Evolutionary conservation across 1,139 yeast genomes (phyloP).

Genomic region (Blastobotrys persicus): DNA sequence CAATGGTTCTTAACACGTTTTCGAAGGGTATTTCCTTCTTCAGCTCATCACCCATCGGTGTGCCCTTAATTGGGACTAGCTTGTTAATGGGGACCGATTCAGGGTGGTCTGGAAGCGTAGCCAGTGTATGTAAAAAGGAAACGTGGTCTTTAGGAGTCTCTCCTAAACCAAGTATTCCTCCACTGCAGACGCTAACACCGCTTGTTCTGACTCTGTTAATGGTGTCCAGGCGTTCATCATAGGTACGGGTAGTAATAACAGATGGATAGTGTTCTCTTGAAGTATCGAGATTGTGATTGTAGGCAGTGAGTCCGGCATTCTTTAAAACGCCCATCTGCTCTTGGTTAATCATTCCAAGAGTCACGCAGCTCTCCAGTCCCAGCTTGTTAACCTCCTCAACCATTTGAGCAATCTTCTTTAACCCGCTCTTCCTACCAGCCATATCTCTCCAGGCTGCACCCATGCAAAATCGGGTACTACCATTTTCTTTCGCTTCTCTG

Average conservation of each 20-base stretch:
- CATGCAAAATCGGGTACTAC: slow-evolving; percentile 77
- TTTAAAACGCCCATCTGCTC: slow-evolving; percentile 59
- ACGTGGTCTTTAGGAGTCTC: slow-evolving; percentile 71
- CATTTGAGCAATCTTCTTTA: slow-evolving; percentile 64
- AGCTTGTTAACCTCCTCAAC: slow-evolving; percentile 61
- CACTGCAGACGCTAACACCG: slow-evolving; percentile 72
- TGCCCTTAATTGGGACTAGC: slow-evolving; percentile 75
- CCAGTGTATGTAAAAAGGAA: slow-evolving; percentile 62
- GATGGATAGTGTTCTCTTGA: slow-evolving; percentile 74
- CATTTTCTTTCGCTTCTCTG: slow-evolving; percentile 60
- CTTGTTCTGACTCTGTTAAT: slow-evolving; percentile 61
- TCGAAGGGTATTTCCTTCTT: slow-evolving; percentile 50
- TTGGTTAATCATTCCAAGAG: slow-evolving; percentile 70
- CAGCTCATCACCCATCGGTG: slow-evolving; percentile 59
- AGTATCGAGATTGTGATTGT: slow-evolving; percentile 78
- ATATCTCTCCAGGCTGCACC: slow-evolving; percentile 90
- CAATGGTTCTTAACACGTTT: slow-evolving; percentile 62
- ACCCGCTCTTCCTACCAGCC: slow-evolving; percentile 70
- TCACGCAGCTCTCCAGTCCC: slow-evolving; percentile 76
- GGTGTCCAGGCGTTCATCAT: slow-evolving; percentile 67
- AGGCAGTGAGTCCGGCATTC: slow-evolving; percentile 75
- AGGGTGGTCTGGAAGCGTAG: slow-evolving; percentile 68
- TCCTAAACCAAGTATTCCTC: slow-evolving; percentile 78
- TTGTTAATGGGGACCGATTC: slow-evolving; percentile 81
- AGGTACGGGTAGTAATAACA: slow-evolving; percentile 65